Conservation (phyloP, 331 rosid species). For the Cydonia oblonga region DNA sequence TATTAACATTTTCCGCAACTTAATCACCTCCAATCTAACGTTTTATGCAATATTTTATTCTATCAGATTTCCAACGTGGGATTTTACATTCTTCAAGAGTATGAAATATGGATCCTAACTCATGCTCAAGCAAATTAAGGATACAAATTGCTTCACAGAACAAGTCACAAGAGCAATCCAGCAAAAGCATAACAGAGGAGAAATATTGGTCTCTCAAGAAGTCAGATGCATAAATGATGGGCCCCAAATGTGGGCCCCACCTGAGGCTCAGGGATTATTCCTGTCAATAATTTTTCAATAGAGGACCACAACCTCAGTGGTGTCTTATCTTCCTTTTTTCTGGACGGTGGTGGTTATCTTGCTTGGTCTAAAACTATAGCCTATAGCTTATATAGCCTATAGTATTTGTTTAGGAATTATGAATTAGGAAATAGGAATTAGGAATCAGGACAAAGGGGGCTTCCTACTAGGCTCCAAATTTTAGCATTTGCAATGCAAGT, state of each 20-base stretch:
- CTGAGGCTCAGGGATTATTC: neutral
- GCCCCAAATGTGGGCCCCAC: neutral
- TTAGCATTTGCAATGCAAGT: neutral
- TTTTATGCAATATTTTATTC: no score
- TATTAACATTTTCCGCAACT: no score
- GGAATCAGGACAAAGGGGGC: neutral
- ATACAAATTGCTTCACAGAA: neutral
- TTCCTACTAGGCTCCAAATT: neutral
- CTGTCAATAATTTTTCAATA: neutral
- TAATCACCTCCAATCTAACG: neutral
- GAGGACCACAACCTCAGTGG: neutral
- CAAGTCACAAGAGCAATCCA: neutral
- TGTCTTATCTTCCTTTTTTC: neutral
- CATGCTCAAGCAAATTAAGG: neutral
- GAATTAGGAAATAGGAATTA: neutral
- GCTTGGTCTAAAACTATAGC: neutral
- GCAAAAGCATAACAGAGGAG: neutral
- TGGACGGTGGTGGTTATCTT: neutral
- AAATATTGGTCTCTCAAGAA: neutral
- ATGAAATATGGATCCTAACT: neutral
- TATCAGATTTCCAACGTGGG: neutral
- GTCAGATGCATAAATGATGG: neutral
- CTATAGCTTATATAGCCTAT: neutral
- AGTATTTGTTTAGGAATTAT: neutral
- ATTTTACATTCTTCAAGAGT: neutral